A percentile compares a stretch with the other conserved stretches of the same genome.
phyloP scores from a whole-genome alignment of 495 filamentous ascomycete species.

The Halenospora varia region DNA sequence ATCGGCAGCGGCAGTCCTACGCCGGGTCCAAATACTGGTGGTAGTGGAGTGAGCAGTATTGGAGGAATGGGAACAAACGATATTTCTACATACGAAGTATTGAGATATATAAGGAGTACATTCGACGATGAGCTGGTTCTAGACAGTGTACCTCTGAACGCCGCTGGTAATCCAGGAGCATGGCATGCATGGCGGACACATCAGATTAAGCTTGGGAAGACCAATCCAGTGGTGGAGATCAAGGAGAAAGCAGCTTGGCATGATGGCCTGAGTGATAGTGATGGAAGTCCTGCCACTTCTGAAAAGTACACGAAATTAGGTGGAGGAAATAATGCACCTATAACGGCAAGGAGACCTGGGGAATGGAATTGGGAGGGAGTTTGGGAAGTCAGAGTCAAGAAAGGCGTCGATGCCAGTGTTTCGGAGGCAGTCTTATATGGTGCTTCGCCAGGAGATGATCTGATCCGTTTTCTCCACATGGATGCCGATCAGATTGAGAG shows the following conservation, averaged over 20 bases:
- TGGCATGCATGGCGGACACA: conserved; percentile 87
- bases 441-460: conserved; percentile 58
- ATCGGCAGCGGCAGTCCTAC: conserved; percentile 16
- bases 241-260: conserved; percentile 9
- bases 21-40: conserved; percentile 9
- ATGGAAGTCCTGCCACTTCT: not conserved
- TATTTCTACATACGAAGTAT: conserved; percentile 53
- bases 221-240: conserved; percentile 5
- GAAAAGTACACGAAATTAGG: conserved; percentile 9
- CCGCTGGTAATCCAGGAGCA: conserved; percentile 80
- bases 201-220: conserved; percentile 33
- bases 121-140: conserved; percentile 76
- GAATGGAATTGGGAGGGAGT: conserved; percentile 98
- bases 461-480: conserved; percentile 67
- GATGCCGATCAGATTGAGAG: conserved; percentile 54
- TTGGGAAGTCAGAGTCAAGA: conserved; percentile 79
- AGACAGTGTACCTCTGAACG: conserved; percentile 73
- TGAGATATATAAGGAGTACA: conserved; percentile 75
- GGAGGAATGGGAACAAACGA: conserved; percentile 21
- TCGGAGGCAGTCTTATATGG: conserved; percentile 77
- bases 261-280: conserved; percentile 10
- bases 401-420: conserved; percentile 68
- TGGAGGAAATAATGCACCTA: conserved; percentile 11
- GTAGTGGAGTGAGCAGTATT: not conserved
- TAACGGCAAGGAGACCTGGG: conserved; percentile 52